Evolutionary conservation across 176 grass and related monocot genomes (phyloP), one percentile per base, ranked within the genome.

Genomic region (Avena atlantica): DNA sequence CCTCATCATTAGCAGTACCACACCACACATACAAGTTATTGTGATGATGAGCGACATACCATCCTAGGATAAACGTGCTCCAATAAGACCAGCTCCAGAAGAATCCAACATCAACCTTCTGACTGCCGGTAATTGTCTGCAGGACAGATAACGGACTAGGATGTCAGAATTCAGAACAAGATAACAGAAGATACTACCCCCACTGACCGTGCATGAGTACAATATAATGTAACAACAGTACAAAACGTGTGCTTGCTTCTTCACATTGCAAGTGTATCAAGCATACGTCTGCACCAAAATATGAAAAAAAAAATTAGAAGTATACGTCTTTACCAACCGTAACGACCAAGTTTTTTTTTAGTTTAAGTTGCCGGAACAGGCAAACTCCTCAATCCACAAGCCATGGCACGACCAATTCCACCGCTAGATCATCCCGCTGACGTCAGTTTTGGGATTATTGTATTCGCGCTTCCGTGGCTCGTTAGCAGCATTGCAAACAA

Each of bases 51-150:
- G 4, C 0, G 14, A 12, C 50, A 76, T 98, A 96, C 96, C 96
- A 98, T 88, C 88, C 89, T 76, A 96, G 90, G 74, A 94, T 81
- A 89, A 98, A 98, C n/a, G 93, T 85, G 78, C 96, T 98, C 96
- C 96, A 98, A 80, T 95, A 96, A 37, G 96, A 94, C 90, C 92
- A 95, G 70, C 93, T 96, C 96, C 96, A 98, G 75, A 98, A 96
- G 71, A 98, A 95, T 21, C 91, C 92, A 72, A 98, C 90, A 82
- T 88, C 93, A 10, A 64, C 91, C 80, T 92, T 94, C 58, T 98
- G 88, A 55, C 78, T 76, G 40, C 82, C 78, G 23, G 81, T 91
- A 65, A 95, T 92, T 86, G 96, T 91, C 96, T 98, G 90, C 29
- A 85, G 34, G 52, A 36, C 58, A 78, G 57, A 65, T 44, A 91